Evolutionary conservation across 805 yeast genomes (phyloP).

Genomic region (Saturnispora ahearnii): DNA sequence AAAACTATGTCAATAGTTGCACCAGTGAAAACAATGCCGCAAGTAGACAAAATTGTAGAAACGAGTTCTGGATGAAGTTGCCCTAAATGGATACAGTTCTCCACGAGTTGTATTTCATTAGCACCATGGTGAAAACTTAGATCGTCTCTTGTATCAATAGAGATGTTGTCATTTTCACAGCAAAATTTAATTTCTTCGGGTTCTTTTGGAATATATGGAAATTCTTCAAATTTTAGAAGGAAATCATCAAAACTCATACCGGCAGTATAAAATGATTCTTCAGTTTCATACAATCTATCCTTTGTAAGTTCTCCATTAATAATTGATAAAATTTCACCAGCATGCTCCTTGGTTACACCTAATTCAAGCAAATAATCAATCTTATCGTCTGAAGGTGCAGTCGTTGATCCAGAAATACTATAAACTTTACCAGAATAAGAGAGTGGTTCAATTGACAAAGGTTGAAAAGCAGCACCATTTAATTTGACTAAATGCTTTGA

Average conservation of each 20-base stretch:
- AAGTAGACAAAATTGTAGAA: constrained; percentile 31
- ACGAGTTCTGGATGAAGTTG: constrained; percentile 33
- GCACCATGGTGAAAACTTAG: constrained; percentile 32
- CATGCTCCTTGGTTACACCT: constrained; percentile 27
- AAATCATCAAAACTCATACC: constrained; percentile 17
- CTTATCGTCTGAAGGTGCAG: constrained; percentile 32
- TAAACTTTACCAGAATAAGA: constrained; percentile 30
- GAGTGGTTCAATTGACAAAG: constrained; percentile 29
- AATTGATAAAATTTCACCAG: constrained; percentile 20
- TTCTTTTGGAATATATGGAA: constrained; percentile 17
- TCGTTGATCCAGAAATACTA: constrained; percentile 32
- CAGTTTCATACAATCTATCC: constrained; percentile 11
- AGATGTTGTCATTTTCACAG: constrained; percentile 16
- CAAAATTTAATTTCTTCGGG: constrained; percentile 30
- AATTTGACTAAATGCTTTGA: constrained; percentile 39
- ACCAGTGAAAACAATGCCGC: constrained; percentile 28
- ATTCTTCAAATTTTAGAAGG: constrained; percentile 1
- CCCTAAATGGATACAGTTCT: constrained; percentile 34
- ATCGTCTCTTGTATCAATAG: constrained; percentile 31
- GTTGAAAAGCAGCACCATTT: constrained; percentile 33
- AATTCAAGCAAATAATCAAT: constrained; percentile 25
- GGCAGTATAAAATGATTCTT: constrained; percentile 26
- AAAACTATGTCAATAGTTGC: constrained; percentile 30
- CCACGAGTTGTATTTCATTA: constrained; percentile 31
- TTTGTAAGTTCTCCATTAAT: constrained; percentile 18